Evolutionary conservation across 148 eudicot genomes (phyloP).

Genomic region (Nyssa sinensis): DNA sequence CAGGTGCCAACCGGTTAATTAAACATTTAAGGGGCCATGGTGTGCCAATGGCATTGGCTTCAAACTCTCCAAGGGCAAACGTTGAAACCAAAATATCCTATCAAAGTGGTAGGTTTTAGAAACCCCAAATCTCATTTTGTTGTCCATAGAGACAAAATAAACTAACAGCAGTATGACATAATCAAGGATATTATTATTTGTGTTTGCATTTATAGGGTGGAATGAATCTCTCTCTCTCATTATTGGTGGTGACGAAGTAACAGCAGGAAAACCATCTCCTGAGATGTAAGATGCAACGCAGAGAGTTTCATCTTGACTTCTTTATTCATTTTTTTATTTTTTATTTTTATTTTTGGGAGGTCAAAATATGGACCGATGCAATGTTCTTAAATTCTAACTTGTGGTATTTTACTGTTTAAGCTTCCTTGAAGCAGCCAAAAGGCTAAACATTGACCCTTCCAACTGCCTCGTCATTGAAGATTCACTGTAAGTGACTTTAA

Average conservation of each 20-base stretch:
- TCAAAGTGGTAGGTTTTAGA: constrained; percentile 56
- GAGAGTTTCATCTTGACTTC: not conserved
- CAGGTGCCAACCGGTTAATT: constrained; percentile 86
- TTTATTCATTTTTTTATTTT: too few species aligned
- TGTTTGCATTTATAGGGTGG: constrained; percentile 55
- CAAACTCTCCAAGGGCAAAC: constrained; percentile 68
- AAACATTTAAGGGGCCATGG: constrained; percentile 68
- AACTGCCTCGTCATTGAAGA: constrained; percentile 87
- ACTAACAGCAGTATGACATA: not conserved
- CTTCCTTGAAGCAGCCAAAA: constrained; percentile 87
- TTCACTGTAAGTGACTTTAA: constrained; percentile 64
- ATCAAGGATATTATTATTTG: not conserved
- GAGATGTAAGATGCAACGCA: constrained; percentile 48
- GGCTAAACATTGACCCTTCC: constrained; percentile 59
- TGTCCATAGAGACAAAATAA: not conserved
- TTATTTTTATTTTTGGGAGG: too few species aligned
- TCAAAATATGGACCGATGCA: too few species aligned
- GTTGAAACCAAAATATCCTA: constrained; percentile 68
- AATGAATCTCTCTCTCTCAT: constrained; percentile 75
- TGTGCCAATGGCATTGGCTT: constrained; percentile 86
- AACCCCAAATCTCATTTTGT: constrained; percentile 1
- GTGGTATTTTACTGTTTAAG: constrained; percentile 31
- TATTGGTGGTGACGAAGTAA: constrained; percentile 84
- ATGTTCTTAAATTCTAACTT: constrained; percentile 1
- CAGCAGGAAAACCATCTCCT: constrained; percentile 73